Percentiles rank a stretch among this genome's conserved stretches.
phyloP scores from a whole-genome alignment of 768 basidiomycete genomes.

The Lanmaoa rubissima region DNA sequence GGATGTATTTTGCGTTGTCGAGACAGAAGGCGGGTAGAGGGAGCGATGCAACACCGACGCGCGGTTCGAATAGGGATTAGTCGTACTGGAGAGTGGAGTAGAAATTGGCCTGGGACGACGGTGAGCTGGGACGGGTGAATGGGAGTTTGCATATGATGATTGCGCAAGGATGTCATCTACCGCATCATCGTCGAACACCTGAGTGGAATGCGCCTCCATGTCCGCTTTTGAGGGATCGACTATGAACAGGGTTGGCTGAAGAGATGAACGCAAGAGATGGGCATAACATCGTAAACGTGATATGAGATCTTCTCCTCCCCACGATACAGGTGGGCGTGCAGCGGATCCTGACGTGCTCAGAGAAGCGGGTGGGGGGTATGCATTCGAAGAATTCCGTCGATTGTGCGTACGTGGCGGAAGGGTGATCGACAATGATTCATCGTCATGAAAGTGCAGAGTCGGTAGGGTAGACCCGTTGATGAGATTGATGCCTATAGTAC shows the following conservation, averaged over 20 bases:
- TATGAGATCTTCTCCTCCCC: conserved; percentile 89
- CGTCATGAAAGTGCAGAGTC: conserved; percentile 94
- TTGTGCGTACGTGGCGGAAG: conserved; percentile 39
- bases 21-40: conserved; percentile 51
- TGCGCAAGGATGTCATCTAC: conserved; percentile 84
- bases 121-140: conserved; percentile 83
- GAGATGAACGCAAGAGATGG: conserved; percentile 78
- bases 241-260: conserved; percentile 85
- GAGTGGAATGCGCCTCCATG: conserved; percentile 85
- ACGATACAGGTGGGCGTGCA: conserved; percentile 48
- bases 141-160: conserved; percentile 71
- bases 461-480: conserved; percentile 84
- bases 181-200: conserved; percentile 81
- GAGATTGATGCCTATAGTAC: conserved; percentile 85
- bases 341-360: conserved; percentile 42
- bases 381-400: conserved; percentile 39
- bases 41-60: conserved; percentile 83
- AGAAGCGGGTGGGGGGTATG: conserved; percentile 65
- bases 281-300: conserved; percentile 73
- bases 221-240: conserved; percentile 93
- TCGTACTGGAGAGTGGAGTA: conserved; percentile 30
- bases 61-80: conserved; percentile 60
- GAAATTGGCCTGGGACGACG: conserved; percentile 70
- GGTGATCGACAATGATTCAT: conserved; percentile 83
- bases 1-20: conserved; percentile 52